These are phyloP conservation scores for Annona squamosa DNA, from an alignment of 164 flowering plant genomes.

Conservation along the genomic window DNA sequence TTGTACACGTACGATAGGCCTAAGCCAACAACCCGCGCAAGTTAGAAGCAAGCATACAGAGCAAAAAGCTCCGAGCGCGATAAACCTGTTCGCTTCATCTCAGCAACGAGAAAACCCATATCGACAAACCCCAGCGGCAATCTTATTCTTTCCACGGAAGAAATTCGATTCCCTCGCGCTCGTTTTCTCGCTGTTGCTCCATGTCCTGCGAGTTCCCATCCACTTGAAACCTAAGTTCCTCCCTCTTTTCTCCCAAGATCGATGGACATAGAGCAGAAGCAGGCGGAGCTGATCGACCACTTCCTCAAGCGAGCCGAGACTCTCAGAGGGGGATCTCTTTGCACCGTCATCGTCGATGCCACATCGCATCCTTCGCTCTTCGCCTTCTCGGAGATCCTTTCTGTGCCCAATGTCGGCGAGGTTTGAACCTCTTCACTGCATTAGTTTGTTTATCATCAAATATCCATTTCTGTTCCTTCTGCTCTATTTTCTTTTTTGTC, in stretches of 20 bases:
- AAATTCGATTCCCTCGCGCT: neutral
- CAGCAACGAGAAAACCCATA: neutral
- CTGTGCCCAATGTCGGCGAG: conserved; percentile 58
- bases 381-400: conserved; percentile 89
- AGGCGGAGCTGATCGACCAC: conserved; percentile 68
- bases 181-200: neutral
- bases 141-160: no score
- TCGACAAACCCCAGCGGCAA: neutral
- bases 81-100: neutral
- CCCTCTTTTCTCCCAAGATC: neutral
- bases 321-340: conserved; percentile 47
- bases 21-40: neutral
- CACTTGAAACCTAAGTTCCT: no score
- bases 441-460: neutral
- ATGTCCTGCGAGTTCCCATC: neutral
- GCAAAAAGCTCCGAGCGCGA: neutral
- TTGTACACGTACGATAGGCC: neutral
- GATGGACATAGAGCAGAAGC: conserved; percentile 88
- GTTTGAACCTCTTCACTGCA: conserved; percentile 21
- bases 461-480: neutral
- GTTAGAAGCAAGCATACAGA: neutral
- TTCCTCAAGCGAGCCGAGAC: conserved; percentile 63
- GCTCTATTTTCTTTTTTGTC: neutral
- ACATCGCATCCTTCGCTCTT: conserved; percentile 82
- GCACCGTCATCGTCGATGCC: conserved; percentile 50